Evolutionary conservation across 2,329 filamentous ascomycete species (phyloP), one percentile per base, ranked within the genome.

Genomic region (Fusarium lateritium): DNA sequence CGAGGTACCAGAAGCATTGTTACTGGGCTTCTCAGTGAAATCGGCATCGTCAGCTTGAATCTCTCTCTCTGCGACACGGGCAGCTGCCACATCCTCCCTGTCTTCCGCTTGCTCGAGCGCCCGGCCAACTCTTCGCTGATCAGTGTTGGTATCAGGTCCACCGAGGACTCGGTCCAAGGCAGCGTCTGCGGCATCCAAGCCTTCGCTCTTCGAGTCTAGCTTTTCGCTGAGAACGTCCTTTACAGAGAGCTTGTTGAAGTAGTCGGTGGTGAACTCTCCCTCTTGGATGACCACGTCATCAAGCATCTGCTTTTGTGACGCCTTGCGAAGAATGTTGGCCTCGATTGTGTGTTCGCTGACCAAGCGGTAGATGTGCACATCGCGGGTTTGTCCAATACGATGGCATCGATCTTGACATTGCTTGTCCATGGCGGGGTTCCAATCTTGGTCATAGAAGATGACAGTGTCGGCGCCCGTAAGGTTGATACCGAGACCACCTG

Each of bases 391-490:
- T 3, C 96, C 96, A 71, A 99, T 99, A 70, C 96, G 93, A 81
- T 99, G 96, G 75, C 94, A 97, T 74, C 96, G 89, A 78, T 99
- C 97, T 81, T 99, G 97, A 75, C 96, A 99, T 80, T 99, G 96
- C 80, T 97, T 97, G 83, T 99, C 96, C 96, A 99, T 99, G 52
- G 97, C 96, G 0, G 96, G 96, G 75, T 99, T 99, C 97, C 97
- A 99, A 78, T 99, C 96, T 62, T 98, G 90, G 76, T 99, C 96
- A 80, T 98, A 99, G 80, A 99, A 99, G 71, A 99, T 98, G 74
- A 99, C 96, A 0, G 94, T 97, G 78, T 98, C 96, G 7, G 96
- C 96, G 49, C 96, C 96, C 0, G 95, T 98, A 43, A 99, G 85
- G 75, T 99, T 99, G 83, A 99, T 97, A 59, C 96, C 96, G 1